A percentile compares a stretch with the other conserved stretches of the same genome.
These are phyloP conservation scores for Trichosporon ovoides DNA, from an alignment of 1,284 basidiomycete genomes.

Conservation along the genomic window DNA sequence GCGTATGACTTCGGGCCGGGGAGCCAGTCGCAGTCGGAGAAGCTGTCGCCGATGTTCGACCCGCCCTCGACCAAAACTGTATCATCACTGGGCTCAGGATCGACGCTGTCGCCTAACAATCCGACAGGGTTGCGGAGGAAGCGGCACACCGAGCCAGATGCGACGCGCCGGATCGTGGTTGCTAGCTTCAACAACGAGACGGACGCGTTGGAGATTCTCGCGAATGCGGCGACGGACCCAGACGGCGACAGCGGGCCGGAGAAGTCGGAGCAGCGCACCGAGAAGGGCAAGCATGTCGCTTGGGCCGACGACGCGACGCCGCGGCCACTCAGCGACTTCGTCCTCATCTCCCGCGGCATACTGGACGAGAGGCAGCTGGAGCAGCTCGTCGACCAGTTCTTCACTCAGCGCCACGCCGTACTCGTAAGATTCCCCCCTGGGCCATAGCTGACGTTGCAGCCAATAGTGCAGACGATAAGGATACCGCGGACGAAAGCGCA, in stretches of 20 bases:
- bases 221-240: slow-evolving; percentile 44
- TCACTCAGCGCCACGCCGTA: slow-evolving; percentile 44
- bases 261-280: slow-evolving; percentile 16
- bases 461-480: slow-evolving; percentile 45
- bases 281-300: slow-evolving; percentile 22
- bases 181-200: slow-evolving; percentile 49
- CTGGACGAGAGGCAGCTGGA: slow-evolving; percentile 33
- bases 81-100: slow-evolving; percentile 24
- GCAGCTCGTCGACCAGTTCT: slow-evolving; percentile 41
- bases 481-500: slow-evolving; percentile 42
- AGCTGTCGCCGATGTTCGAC: slow-evolving; percentile 19
- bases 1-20: not conserved
- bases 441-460: slow-evolving; percentile 24
- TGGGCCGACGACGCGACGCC: slow-evolving; percentile 23
- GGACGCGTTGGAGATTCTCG: slow-evolving; percentile 48
- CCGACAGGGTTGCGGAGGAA: slow-evolving; percentile 12
- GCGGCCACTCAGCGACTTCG: slow-evolving; percentile 31
- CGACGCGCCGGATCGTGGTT: slow-evolving; percentile 43
- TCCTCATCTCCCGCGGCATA: slow-evolving; percentile 42
- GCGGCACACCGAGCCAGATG: slow-evolving; percentile 24
- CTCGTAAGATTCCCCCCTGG: slow-evolving; percentile 30
- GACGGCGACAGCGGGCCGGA: slow-evolving; percentile 18
- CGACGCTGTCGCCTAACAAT: slow-evolving; percentile 21
- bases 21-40: not conserved
- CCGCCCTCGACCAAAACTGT: slow-evolving; percentile 18